A percentile compares a stretch with the other conserved stretches of the same genome.
Conservation (phyloP, 164 flowering plant species). For the Echeveria elegans region DNA sequence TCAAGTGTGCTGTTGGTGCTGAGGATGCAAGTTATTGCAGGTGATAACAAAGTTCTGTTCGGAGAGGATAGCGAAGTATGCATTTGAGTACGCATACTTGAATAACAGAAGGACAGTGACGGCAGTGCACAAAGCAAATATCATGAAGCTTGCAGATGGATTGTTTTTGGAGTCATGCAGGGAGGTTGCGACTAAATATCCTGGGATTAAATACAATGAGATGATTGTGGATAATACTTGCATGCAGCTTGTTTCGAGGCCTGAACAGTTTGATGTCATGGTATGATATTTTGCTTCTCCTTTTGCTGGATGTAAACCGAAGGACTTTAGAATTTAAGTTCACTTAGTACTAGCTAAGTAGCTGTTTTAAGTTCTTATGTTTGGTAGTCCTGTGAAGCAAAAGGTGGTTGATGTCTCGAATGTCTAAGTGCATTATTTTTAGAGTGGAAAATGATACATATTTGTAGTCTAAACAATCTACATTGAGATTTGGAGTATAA, state of each 20-base stretch:
- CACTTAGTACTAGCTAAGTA: too few species aligned
- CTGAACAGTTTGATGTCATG: conserved; percentile 72
- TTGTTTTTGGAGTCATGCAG: conserved; percentile 87
- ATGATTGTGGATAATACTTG: conserved; percentile 94
- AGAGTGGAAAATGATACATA: too few species aligned
- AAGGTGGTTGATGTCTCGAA: too few species aligned
- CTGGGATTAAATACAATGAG: conserved; percentile 76
- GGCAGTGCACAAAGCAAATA: conserved; percentile 91
- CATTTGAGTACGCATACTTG: conserved; percentile 79
- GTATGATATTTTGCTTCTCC: background rate
- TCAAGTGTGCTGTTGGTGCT: conserved; percentile 7
- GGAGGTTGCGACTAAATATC: conserved; percentile 78
- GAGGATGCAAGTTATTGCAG: conserved; percentile 34
- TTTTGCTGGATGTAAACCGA: too few species aligned
- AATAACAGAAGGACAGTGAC: conserved; percentile 90
- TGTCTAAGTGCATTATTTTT: too few species aligned
- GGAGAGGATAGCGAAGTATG: conserved; percentile 81
- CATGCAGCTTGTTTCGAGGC: too few species aligned
- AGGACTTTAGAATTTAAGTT: too few species aligned
- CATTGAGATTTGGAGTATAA: too few species aligned
- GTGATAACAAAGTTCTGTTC: conserved; percentile 24
- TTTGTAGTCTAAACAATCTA: too few species aligned
- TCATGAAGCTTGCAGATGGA: conserved; percentile 61
- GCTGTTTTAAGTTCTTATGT: too few species aligned
- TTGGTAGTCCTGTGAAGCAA: too few species aligned